Evolutionary conservation across 768 basidiomycete genomes (phyloP), one percentile per base, ranked within the genome.

Genomic region (Lenzites betulinus): DNA sequence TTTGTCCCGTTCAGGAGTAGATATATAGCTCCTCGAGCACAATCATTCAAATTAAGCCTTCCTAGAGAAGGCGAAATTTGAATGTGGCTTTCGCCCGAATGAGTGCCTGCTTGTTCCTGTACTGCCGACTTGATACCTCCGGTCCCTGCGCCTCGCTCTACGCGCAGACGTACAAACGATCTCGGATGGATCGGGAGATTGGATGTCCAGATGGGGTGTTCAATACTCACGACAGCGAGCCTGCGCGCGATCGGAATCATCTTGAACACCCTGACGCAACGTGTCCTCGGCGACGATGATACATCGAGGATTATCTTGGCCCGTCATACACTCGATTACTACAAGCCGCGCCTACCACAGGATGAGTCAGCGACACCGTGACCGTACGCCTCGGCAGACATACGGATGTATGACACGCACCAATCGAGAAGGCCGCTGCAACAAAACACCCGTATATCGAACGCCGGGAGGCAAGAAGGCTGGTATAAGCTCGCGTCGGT

Each of bases 181-280:
- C 58, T 59, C 35, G 51, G 52, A 26, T n/a, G 48, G 30, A 61
- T 61, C 59, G 59, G 54, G 43, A 62, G 61, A 62, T 58, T 42
- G 55, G 25, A 56, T 53, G 56, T 42, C 30, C n/a, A 47, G 61
- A 62, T 58, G 36, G 30, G 55, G 30, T 11, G 42, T 57, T 39
- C 23, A 25, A 38, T 26, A 23, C 30, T 47, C 43, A 30, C 33
- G 35, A 28, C 30, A 33, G 30, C 30, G 20, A 15, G 38, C n/a
- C 20, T 36, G 44, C 39, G 51, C 30, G 16, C 39, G 48, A 61
- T 55, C 36, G 30, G 30, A 33, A 49, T 50, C 52, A 38, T 25
- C 30, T 51, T 20, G 49, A 3, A 36, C 4, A 30, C 15, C 6
- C 35, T 1, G 48, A 18, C 30, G n/a, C 42, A 18, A 11, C 30